These are phyloP conservation scores for Ensete ventricosum DNA, from an alignment of 176 grass and related monocot genomes.

Conservation along the genomic window DNA sequence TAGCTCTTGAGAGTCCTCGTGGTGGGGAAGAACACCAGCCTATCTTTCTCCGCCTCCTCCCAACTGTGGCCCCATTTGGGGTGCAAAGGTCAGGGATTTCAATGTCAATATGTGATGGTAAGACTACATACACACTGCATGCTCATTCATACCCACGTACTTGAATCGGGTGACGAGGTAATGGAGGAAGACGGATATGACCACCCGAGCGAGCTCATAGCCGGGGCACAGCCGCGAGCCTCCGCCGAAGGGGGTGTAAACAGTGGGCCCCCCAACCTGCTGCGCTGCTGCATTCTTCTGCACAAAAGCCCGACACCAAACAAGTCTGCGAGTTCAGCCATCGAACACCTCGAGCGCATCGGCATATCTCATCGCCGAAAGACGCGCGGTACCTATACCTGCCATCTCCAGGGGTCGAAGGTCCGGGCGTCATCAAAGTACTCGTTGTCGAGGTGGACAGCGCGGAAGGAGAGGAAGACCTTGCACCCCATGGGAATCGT, in stretches of 20 bases:
- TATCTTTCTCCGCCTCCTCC: conserved; percentile 75
- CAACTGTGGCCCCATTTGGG: conserved; percentile 38
- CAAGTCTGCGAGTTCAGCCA: neutral
- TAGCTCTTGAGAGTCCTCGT: conserved; percentile 80
- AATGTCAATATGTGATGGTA: neutral
- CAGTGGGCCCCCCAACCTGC: conserved; percentile 30
- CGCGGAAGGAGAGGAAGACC: conserved; percentile 80
- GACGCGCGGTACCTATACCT: conserved; percentile 19
- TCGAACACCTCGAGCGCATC: neutral
- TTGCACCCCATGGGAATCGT: conserved; percentile 92
- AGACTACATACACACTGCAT: neutral
- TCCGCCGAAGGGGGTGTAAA: conserved; percentile 79
- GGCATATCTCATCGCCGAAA: neutral
- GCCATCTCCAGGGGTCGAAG: conserved; percentile 95
- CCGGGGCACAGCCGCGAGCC: conserved; percentile 71
- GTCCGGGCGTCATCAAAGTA: conserved; percentile 65
- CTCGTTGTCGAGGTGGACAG: conserved; percentile 68
- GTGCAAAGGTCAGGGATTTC: neutral
- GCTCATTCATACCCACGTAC: conserved; percentile 8
- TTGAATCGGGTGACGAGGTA: conserved; percentile 65
- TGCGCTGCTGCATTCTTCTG: conserved; percentile 46
- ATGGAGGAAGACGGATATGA: conserved; percentile 79
- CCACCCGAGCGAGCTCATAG: conserved; percentile 73
- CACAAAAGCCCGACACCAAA: neutral
- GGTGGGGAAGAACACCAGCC: conserved; percentile 75